Evolutionary conservation across 345 rosid genomes (phyloP).

Genomic region (Moricandia arvensis): DNA sequence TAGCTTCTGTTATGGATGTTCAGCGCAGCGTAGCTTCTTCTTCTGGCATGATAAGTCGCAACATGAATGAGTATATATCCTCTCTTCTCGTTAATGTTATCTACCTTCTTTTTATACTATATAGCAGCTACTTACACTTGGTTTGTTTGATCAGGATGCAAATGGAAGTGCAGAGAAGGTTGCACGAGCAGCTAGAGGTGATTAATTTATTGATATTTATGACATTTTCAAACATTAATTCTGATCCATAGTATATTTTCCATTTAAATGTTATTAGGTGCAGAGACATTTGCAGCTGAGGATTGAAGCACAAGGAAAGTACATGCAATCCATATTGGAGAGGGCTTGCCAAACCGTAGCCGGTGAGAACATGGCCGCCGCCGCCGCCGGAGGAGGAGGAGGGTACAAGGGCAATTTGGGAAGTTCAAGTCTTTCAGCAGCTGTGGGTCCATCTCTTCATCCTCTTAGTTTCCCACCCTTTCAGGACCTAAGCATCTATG

Average conservation of each 20-base stretch:
- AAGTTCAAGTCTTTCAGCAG: conserved; percentile 48
- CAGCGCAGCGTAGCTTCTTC: conserved; percentile 83
- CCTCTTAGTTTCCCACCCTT: conserved; percentile 72
- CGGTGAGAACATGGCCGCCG: conserved; percentile 54
- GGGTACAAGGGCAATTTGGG: conserved; percentile 50
- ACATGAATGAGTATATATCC: conserved; percentile 72
- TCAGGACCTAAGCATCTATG: conserved; percentile 92
- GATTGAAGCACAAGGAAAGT: conserved; percentile 98
- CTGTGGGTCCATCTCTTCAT: conserved; percentile 35
- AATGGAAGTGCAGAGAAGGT: conserved; percentile 99
- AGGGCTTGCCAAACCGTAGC: conserved; percentile 94
- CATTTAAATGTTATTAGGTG: conserved; percentile 49
- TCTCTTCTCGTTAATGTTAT: neutral
- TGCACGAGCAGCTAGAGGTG: conserved; percentile 98
- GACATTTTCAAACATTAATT: neutral
- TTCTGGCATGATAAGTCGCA: conserved; percentile 83
- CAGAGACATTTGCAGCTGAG: conserved; percentile 94
- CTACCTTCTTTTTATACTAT: neutral
- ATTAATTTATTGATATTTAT: neutral
- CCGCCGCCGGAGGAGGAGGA: conserved; percentile 11
- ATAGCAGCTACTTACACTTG: conserved; percentile 57
- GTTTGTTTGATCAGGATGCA: conserved; percentile 83
- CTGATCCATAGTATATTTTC: neutral
- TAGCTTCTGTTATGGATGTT: conserved; percentile 77
- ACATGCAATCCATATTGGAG: conserved; percentile 94